A percentile compares a stretch with the other conserved stretches of the same genome.
Conservation (phyloP, 176 grass and related monocot species). For the Oryza nivara region DNA sequence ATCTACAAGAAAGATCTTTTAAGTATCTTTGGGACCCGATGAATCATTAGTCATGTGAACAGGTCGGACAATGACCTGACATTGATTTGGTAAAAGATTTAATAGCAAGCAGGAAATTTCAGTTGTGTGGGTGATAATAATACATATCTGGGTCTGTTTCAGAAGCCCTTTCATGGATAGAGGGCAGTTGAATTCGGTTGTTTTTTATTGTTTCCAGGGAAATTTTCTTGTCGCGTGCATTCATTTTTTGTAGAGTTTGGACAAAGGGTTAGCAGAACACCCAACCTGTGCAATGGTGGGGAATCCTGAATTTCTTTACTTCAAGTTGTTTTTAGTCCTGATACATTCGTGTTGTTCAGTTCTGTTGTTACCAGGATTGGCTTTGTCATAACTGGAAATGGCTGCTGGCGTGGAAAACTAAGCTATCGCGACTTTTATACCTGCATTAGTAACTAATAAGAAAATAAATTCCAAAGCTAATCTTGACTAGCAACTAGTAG, state of each 20-base stretch:
- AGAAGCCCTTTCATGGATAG: neutral
- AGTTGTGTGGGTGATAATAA: neutral
- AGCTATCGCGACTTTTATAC: constrained; percentile 23
- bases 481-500: neutral
- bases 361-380: constrained; percentile 23
- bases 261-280: neutral
- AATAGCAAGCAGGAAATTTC: neutral
- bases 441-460: neutral
- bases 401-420: constrained; percentile 2
- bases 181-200: neutral
- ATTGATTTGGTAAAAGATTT: constrained; percentile 19
- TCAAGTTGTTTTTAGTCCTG: constrained; percentile 17
- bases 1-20: constrained; percentile 21
- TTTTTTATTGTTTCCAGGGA: neutral
- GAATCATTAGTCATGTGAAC: constrained; percentile 12
- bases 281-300: neutral
- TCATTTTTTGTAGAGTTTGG: constrained; percentile 19
- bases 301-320: neutral
- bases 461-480: neutral
- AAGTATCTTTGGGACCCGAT: neutral
- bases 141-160: neutral
- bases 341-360: neutral
- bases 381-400: neutral
- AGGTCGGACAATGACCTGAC: neutral
- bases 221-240: constrained; percentile 4